phyloP scores from a whole-genome alignment of 495 filamentous ascomycete genomes.

The Penicillium chermesinum region DNA sequence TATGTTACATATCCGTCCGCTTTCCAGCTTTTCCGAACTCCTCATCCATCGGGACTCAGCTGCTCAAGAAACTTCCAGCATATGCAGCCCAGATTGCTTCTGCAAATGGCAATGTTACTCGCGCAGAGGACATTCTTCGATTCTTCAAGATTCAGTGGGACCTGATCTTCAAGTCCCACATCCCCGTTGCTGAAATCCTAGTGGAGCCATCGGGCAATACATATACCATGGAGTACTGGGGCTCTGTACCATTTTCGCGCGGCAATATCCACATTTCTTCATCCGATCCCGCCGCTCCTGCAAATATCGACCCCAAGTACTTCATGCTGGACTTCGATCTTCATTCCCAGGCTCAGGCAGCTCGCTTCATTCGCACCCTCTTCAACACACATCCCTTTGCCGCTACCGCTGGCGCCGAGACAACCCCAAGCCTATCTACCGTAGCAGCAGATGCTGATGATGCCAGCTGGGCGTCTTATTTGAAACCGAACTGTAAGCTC shows the following conservation, averaged over 20 bases:
- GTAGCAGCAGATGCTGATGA: constrained; percentile 15
- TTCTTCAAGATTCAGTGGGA: constrained; percentile 24
- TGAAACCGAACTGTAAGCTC: constrained; percentile 26
- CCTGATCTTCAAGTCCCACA: constrained; percentile 28
- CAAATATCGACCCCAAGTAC: constrained; percentile 51
- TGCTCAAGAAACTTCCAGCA: constrained; percentile 14
- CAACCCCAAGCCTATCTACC: constrained; percentile 14
- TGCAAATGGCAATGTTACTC: constrained; percentile 17
- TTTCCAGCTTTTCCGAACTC: constrained; percentile 15
- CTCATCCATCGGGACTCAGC: constrained; percentile 11
- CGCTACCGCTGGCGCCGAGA: constrained; percentile 13
- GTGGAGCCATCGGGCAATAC: constrained; percentile 22
- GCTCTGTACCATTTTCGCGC: constrained; percentile 46
- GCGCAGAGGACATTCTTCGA: constrained; percentile 10
- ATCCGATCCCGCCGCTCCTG: constrained; percentile 26
- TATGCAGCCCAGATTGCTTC: constrained; percentile 17
- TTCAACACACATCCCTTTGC: constrained; percentile 20
- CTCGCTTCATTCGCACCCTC: constrained; percentile 25
- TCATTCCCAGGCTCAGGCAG: constrained; percentile 26
- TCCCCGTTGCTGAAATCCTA: constrained; percentile 39
- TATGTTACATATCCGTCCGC: constrained; percentile 19
- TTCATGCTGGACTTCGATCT: constrained; percentile 48
- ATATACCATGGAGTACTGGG: constrained; percentile 38
- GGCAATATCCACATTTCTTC: constrained; percentile 53
- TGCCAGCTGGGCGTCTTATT: constrained; percentile 21